Evolutionary conservation across 257 asterid genomes (phyloP).

Genomic region (Rauvolfia tetraphylla): DNA sequence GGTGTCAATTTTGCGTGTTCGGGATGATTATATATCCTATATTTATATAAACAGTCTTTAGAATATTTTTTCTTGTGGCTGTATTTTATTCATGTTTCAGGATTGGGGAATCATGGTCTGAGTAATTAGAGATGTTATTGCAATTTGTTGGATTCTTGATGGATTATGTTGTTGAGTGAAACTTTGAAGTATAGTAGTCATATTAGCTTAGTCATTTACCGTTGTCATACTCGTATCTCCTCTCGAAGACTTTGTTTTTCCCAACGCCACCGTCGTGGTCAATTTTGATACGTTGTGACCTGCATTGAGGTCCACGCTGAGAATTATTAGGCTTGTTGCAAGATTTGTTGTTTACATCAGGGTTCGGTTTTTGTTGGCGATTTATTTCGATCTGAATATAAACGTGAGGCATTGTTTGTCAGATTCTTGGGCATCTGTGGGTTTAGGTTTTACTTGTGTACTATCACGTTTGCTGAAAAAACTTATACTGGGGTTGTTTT

Average conservation of each 20-base stretch:
- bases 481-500: too few species aligned
- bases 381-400: too few species aligned
- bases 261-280: background rate
- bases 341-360: background rate
- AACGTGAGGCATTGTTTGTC: too few species aligned
- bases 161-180: conserved; percentile 9
- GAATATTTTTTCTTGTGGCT: conserved; percentile 15
- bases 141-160: conserved; percentile 17
- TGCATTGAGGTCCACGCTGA: background rate
- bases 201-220: conserved; percentile 8
- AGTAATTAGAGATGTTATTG: conserved; percentile 7
- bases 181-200: conserved; percentile 15
- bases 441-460: too few species aligned
- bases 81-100: conserved; percentile 13
- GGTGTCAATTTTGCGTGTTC: conserved; percentile 28
- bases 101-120: conserved; percentile 13
- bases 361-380: too few species aligned
- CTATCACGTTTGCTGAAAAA: too few species aligned
- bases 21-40: conserved; percentile 6
- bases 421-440: too few species aligned
- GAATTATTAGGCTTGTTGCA: background rate
- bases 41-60: conserved; percentile 2
- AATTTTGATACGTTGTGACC: background rate
- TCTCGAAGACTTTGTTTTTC: background rate
- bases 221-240: background rate